Evolutionary conservation across 306 rosid species (phyloP), one percentile per base, ranked within the genome.

Genomic region (Leucaena leucocephala): DNA sequence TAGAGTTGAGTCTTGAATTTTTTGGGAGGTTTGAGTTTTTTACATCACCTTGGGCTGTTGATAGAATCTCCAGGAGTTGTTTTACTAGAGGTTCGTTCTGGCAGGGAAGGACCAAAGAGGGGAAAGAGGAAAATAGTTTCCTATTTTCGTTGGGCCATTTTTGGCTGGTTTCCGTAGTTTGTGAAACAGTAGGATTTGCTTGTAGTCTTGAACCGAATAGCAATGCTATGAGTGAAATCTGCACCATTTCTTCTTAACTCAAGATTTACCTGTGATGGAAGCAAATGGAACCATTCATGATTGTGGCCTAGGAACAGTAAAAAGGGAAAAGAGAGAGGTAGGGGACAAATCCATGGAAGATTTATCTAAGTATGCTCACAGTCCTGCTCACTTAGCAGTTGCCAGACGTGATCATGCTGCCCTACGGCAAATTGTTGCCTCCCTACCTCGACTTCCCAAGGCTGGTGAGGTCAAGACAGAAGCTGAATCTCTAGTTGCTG

Each of bases 321-420:
- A 66, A 71, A 81, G 52, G 81, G 85, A 82, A 75, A 84, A 76
- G 75, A 80, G 81, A 81, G 85, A 69, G 68, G 71, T 46, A 12
- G 74, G 86, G 19, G 83, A 72, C 36, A 79, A 70, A 57, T 76
- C 82, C 57, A 82, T 93, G 98, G 99, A 93, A 57, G 99, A 96
- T 80, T 72, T 88, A 67, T 81, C 92, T 2, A 90, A 84, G 76
- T 93, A 93, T 68, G 83, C 87, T n/a, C 98, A 93, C 62, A 96
- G 98, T 84, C 89, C 94, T 71, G 96, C 89, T 78, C 99, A 96
- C 84, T 75, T 90, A 81, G 99, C 98, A 11, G 96, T 96, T 69
- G 88, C 89, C 4, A 85, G 88, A 55, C 94, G 88, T 8, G 99
- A 96, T 84, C 87, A 89, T 84, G 88, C 87, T 27, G 77, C 90